These are phyloP conservation scores for Cichorium intybus DNA, from an alignment of 140 eudicot species.

Conservation along the genomic window DNA sequence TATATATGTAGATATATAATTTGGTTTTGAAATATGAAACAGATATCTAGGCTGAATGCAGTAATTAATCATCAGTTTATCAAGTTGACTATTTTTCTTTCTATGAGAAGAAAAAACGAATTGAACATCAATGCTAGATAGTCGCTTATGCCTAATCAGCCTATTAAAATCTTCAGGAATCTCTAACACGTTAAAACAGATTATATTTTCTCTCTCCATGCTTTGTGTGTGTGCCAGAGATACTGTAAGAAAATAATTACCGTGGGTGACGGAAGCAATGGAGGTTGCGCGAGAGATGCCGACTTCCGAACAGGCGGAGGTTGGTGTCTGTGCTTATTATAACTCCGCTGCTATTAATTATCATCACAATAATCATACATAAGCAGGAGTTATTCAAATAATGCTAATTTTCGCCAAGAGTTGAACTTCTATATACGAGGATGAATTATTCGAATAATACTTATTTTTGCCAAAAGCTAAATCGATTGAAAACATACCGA, in stretches of 20 bases:
- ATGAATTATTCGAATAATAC: slow-evolving; percentile 1
- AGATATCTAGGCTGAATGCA: not conserved
- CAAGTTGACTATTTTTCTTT: slow-evolving; percentile 25
- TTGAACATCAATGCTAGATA: slow-evolving; percentile 3
- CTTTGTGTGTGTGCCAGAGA: slow-evolving; percentile 9
- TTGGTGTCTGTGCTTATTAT: slow-evolving; percentile 23
- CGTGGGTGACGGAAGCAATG: slow-evolving; percentile 37
- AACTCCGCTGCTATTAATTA: slow-evolving; percentile 25
- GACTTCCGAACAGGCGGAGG: slow-evolving; percentile 21
- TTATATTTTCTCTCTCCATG: slow-evolving; percentile 21
- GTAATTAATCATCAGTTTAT: not conserved
- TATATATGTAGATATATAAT: not conserved
- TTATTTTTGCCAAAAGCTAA: not conserved
- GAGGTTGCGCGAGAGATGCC: slow-evolving; percentile 16
- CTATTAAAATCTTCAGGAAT: slow-evolving; percentile 19
- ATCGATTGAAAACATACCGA: not conserved
- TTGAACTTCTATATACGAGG: not conserved
- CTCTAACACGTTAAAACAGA: slow-evolving; percentile 9
- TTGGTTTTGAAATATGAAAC: slow-evolving; percentile 3
- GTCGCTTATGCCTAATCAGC: slow-evolving; percentile 5
- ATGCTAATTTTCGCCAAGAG: slow-evolving; percentile 1
- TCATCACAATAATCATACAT: not conserved
- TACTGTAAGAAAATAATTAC: slow-evolving; percentile 19
- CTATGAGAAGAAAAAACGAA: not conserved
- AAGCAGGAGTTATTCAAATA: not conserved